Conservation (phyloP, 257 asterid species). For the Jacaranda copaia region DNA sequence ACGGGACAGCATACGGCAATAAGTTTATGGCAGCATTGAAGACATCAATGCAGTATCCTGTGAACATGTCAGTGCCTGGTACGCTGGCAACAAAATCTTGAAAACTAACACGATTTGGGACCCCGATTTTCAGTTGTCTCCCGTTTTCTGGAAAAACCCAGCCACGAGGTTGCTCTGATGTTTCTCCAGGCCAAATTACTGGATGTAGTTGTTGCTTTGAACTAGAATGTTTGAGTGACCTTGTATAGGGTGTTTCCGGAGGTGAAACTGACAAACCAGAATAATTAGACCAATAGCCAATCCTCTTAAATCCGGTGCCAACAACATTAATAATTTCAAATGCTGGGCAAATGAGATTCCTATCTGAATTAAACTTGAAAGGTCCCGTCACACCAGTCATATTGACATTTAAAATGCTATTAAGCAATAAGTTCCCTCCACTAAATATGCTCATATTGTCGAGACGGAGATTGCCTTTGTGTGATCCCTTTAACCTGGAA, state of each 20-base stretch:
- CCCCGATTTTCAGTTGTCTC: slow-evolving; percentile 58
- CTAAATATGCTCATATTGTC: slow-evolving; percentile 52
- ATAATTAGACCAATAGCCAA: slow-evolving; percentile 65
- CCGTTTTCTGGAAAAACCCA: slow-evolving; percentile 71
- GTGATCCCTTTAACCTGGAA: slow-evolving; percentile 38
- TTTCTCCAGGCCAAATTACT: slow-evolving; percentile 71
- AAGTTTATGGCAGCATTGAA: slow-evolving; percentile 59
- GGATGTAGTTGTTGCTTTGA: slow-evolving; percentile 42
- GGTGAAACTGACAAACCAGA: slow-evolving; percentile 61
- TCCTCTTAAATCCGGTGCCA: slow-evolving; percentile 51
- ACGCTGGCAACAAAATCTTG: slow-evolving; percentile 49
- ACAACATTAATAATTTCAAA: slow-evolving; percentile 64
- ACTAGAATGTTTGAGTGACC: slow-evolving; percentile 47
- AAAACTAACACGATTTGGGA: slow-evolving; percentile 62
- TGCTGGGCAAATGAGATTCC: slow-evolving; percentile 55
- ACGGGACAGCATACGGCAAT: slow-evolving; percentile 67
- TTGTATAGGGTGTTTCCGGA: slow-evolving; percentile 52
- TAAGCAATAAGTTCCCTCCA: slow-evolving; percentile 53
- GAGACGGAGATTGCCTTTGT: slow-evolving; percentile 40
- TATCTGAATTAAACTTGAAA: slow-evolving; percentile 46
- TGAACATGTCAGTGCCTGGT: slow-evolving; percentile 43
- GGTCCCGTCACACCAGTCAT: slow-evolving; percentile 70
- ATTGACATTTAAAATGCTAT: slow-evolving; percentile 46
- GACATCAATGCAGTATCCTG: slow-evolving; percentile 68
- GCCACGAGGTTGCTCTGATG: slow-evolving; percentile 58